Evolutionary conservation across 371 early-diverging fungal genomes (phyloP), one percentile per base, ranked within the genome.

Genomic region (Lichtheimia hyalospora): DNA sequence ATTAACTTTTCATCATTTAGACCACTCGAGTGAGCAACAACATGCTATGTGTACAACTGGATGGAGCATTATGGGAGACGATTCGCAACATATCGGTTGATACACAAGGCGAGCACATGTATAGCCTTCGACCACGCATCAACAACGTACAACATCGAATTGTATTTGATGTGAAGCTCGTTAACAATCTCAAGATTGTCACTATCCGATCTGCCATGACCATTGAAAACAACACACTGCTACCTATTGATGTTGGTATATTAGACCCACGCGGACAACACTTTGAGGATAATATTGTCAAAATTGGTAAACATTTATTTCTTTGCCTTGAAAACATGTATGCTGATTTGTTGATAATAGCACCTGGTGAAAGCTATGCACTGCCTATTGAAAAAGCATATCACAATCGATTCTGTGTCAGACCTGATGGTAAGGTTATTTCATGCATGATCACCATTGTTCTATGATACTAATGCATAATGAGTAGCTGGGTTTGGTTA

Each of bases 51-150:
- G 64, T 97, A 3, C 95, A 94, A 70, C 82, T 97, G 56, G 84
- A 91, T 52, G 91, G 93, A 24, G 90, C 90, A 1, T 73, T 85
- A 57, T 96, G 97, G 96, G 95, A 96, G 66, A 90, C 93, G 57
- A 71, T 96, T 24, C 94, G 92, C 51, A 87, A 88, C 25, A 85
- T 96, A 39, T 71, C 87, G 16, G 90, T 99, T 0, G 97, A 98
- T 70, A 82, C 87, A 3, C 96, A 96, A 69, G 95, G 95, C 3
- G 82, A 84, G 25, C 82, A 82, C 54, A 71, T 87, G 46, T 92
- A 95, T 64, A 67, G 84, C 3, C 75, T 99, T 57, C 81, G 89
- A 6, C 97, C 97, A 0, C 79, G 86, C 24, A 54, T 96, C 21
- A 84, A 92, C 28, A 81, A 84, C 46, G 86, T 96, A 5, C 72